Evolutionary conservation across 345 rosid genomes (phyloP), one percentile per base, ranked within the genome.

Genomic region (Salix brachista): DNA sequence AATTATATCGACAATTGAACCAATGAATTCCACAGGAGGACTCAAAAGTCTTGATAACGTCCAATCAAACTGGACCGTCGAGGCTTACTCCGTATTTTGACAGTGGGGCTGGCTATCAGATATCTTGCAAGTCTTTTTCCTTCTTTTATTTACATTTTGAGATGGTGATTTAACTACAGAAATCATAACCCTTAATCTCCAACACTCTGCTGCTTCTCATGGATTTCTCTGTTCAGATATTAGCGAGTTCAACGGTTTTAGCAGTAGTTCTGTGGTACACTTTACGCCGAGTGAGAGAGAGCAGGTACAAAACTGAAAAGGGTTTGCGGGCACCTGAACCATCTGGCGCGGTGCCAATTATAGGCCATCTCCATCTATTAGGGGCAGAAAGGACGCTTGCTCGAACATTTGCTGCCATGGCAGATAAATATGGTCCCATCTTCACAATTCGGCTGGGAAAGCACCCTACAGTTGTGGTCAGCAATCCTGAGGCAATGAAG

Each of bases 341-440:
- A 67, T 25, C 62, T 8, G 80, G 77, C 6, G 74, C 74, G 3
- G 6, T 76, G 34, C 83, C 80, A 25, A 32, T 77, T 36, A 14
- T 80, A 56, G 83, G 83, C 28, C 83, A 80, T 61, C 77, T 76
- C 9, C 83, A 80, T 46, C 69, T 67, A 6, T 25, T 76, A 6
- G 76, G 77, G 23, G 18, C 64, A 46, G 42, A 76, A 18, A 80
- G 46, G 30, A 80, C 83, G 7, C 75, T 80, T 44, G 83, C 83
- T 23, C 77, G 79, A 46, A n/a, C 83, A 61, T 37, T 76, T 21
- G 83, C 52, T 23, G 60, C 76, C 50, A 73, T 76, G 44, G 72
- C 83, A 11, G 83, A 80, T 61, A 64, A 58, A 17, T 50, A 72
- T 11, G 83, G 83, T 23, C 80, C 83, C 14, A 72, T 80, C 70